Percentiles rank a stretch among this genome's conserved stretches.
Conservation (phyloP, 805 yeast species). For the Kodamaea sagamina region DNA sequence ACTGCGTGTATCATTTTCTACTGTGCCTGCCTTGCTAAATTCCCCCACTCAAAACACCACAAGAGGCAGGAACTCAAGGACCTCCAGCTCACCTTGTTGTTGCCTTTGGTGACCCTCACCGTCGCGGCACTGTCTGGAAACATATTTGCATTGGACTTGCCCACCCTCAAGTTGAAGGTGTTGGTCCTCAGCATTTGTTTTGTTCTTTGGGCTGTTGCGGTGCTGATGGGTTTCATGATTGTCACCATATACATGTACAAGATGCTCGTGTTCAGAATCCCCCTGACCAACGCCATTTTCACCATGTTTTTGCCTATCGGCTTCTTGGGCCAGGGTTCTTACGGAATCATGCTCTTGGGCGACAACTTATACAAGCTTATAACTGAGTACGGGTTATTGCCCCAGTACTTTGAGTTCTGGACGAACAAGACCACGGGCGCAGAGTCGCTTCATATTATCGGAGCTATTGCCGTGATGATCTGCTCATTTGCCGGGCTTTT, state of each 20-base stretch:
- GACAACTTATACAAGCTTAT: slow-evolving; percentile 30
- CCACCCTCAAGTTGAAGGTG: slow-evolving; percentile 43
- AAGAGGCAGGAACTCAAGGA: slow-evolving; percentile 24
- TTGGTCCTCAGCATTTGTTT: slow-evolving; percentile 56
- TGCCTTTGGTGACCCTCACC: slow-evolving; percentile 80
- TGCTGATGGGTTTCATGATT: slow-evolving; percentile 54
- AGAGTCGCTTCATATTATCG: slow-evolving; percentile 6
- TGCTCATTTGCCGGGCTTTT: slow-evolving; percentile 36
- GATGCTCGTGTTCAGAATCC: slow-evolving; percentile 57
- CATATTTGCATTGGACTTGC: slow-evolving; percentile 47
- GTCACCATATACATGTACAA: slow-evolving; percentile 62
- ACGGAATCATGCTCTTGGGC: slow-evolving; percentile 60
- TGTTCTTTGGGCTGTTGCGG: slow-evolving; percentile 70
- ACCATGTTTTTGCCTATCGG: slow-evolving; percentile 81
- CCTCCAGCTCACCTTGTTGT: slow-evolving; percentile 58
- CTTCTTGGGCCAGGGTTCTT: slow-evolving; percentile 83
- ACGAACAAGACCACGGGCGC: background rate
- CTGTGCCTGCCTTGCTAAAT: slow-evolving; percentile 46
- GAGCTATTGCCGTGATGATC: slow-evolving; percentile 13
- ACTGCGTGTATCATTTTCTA: slow-evolving; percentile 63
- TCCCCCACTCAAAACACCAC: slow-evolving; percentile 22
- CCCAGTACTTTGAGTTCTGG: slow-evolving; percentile 4
- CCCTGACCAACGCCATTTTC: slow-evolving; percentile 55
- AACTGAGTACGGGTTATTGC: slow-evolving; percentile 5
- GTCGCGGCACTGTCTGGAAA: slow-evolving; percentile 77